These are phyloP conservation scores for Dictyostelium gargantuum DNA, from an alignment of 208 protist genomes.

Conservation along the genomic window DNA sequence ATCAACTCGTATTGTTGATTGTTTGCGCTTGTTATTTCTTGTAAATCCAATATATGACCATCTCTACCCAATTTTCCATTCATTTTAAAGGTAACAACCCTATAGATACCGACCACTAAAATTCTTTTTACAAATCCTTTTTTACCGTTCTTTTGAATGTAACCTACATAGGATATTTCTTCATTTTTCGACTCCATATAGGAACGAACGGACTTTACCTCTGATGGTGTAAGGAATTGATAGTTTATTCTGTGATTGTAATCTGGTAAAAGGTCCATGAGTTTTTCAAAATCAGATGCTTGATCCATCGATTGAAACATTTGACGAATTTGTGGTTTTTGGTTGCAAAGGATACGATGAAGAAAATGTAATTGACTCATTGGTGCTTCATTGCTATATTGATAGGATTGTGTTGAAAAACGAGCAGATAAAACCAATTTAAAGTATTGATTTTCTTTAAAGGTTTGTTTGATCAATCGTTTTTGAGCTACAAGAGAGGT, in stretches of 20 bases:
- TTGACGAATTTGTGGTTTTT: not conserved
- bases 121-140: slow-evolving; percentile 17
- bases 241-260: not conserved
- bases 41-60: slow-evolving; percentile 35
- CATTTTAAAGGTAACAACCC: slow-evolving; percentile 35
- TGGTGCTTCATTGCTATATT: slow-evolving; percentile 37
- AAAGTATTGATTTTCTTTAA: slow-evolving; percentile 36
- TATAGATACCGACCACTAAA: not conserved
- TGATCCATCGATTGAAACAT: not conserved
- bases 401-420: slow-evolving; percentile 11
- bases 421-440: not conserved
- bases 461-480: not conserved
- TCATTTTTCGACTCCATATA: slow-evolving; percentile 45
- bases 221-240: not conserved
- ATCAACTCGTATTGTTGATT: slow-evolving; percentile 11
- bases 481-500: not conserved
- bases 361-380: slow-evolving; percentile 42
- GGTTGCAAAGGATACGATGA: not conserved
- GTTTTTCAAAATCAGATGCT: not conserved
- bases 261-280: not conserved
- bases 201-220: not conserved
- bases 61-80: slow-evolving; percentile 48
- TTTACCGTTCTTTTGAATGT: slow-evolving; percentile 31
- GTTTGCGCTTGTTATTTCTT: not conserved
- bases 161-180: slow-evolving; percentile 2